phyloP scores from a whole-genome alignment of 2,329 filamentous ascomycete species.

The Neofusicoccum laricinum region DNA sequence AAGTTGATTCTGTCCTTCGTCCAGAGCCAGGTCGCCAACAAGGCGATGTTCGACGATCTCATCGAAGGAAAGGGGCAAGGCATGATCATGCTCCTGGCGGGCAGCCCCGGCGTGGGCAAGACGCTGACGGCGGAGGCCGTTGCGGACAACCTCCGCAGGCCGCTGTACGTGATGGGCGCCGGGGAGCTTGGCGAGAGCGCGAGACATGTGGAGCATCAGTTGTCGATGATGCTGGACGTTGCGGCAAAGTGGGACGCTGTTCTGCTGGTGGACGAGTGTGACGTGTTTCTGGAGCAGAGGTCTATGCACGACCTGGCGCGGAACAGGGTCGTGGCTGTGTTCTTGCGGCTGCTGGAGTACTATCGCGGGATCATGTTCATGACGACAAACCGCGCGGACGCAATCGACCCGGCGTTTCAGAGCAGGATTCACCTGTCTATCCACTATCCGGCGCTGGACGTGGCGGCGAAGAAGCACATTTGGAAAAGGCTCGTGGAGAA shows the following conservation, averaged over 20 bases:
- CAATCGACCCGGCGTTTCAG: slow-evolving; percentile 23
- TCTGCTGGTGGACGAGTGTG: slow-evolving; percentile 53
- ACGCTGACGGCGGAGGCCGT: slow-evolving; percentile 21
- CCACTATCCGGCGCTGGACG: slow-evolving; percentile 4
- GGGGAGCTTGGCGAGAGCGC: slow-evolving; percentile 50
- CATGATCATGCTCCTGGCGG: slow-evolving; percentile 12
- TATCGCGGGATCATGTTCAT: slow-evolving; percentile 28
- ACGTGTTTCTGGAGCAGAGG: slow-evolving; percentile 52
- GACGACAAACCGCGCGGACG: slow-evolving; percentile 24
- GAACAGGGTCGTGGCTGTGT: slow-evolving; percentile 41
- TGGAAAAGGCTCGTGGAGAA: not conserved
- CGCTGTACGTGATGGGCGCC: slow-evolving; percentile 47
- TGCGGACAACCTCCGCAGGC: slow-evolving; percentile 36
- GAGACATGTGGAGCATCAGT: slow-evolving; percentile 44
- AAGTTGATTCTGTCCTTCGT: slow-evolving; percentile 29
- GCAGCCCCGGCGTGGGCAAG: slow-evolving; percentile 12
- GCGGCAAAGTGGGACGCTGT: slow-evolving; percentile 52
- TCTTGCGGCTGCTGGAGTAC: not conserved
- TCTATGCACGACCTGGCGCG: slow-evolving; percentile 46
- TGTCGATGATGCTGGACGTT: slow-evolving; percentile 48
- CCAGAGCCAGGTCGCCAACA: slow-evolving; percentile 22
- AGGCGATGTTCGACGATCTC: slow-evolving; percentile 27
- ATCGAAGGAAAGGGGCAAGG: slow-evolving; percentile 29
- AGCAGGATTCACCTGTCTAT: slow-evolving; percentile 22
- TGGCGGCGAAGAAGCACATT: not conserved